phyloP scores from a whole-genome alignment of 345 rosid species.

The Lagerstroemia speciosa region DNA sequence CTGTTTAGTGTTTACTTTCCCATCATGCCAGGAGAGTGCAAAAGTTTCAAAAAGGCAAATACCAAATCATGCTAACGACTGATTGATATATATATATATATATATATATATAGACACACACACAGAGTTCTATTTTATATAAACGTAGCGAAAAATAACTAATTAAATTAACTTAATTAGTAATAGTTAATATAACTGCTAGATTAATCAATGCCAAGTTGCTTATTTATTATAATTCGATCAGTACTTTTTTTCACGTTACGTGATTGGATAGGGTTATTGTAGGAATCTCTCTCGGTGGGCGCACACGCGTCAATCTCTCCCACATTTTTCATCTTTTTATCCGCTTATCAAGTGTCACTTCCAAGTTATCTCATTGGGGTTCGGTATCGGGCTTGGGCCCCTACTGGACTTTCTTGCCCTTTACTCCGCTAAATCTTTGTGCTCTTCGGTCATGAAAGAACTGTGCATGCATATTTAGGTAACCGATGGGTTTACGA shows the following conservation, averaged over 20 bases:
- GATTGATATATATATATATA: not conserved
- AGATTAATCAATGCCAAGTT: no score
- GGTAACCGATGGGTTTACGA: no score
- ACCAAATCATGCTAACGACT: conserved; percentile 4
- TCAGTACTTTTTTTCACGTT: not conserved
- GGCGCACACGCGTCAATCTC: conserved; percentile 5
- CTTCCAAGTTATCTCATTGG: not conserved
- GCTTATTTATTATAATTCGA: no score
- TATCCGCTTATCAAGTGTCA: not conserved
- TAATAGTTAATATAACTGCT: no score
- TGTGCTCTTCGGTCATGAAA: no score
- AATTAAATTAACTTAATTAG: no score
- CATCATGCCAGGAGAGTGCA: not conserved
- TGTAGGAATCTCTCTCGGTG: no score
- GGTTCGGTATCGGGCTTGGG: conserved; percentile 3
- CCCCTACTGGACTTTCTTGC: not conserved
- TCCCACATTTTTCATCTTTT: not conserved
- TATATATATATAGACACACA: no score
- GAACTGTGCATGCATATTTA: no score
- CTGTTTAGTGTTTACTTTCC: not conserved
- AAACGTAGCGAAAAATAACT: no score
- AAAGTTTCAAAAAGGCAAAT: not conserved
- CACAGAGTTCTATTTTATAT: no score
- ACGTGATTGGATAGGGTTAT: no score
- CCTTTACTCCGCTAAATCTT: not conserved